Percentiles rank a stretch among this genome's conserved stretches.
phyloP scores from a whole-genome alignment of 2,329 filamentous ascomycete genomes.

The Neonectria ditissima region DNA sequence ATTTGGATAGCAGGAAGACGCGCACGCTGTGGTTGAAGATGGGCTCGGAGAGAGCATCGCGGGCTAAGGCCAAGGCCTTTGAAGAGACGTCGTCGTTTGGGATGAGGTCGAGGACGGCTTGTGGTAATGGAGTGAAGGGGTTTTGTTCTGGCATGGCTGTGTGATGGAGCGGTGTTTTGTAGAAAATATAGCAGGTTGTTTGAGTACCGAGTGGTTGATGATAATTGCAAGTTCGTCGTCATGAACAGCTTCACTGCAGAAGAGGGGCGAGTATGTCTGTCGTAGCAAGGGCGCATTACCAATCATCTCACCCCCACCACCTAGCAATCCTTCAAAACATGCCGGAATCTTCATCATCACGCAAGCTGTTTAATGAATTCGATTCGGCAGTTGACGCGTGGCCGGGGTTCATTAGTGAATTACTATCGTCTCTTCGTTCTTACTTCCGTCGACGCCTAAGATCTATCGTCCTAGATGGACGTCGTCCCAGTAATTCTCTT shows the following conservation, averaged over 20 bases:
- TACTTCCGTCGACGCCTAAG: not conserved
- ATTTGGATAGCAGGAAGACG: conserved; percentile 44
- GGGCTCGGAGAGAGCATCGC: conserved; percentile 36
- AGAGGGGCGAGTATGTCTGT: not conserved
- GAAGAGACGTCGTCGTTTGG: conserved; percentile 32
- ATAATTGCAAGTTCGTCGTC: not conserved
- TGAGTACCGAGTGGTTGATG: not conserved
- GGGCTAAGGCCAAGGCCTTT: conserved; percentile 33
- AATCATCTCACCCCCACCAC: conserved; percentile 4
- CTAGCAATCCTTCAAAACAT: not conserved
- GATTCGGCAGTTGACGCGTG: too few species aligned
- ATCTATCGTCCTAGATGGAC: conserved; percentile 10
- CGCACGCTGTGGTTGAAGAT: conserved; percentile 49
- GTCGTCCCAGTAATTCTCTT: conserved; percentile 30
- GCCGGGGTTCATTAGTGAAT: not conserved
- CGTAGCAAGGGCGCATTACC: not conserved
- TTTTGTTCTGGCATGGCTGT: conserved; percentile 1
- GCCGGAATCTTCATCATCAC: not conserved
- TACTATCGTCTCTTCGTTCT: not conserved
- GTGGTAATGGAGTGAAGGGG: not conserved
- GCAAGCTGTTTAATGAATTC: too few species aligned
- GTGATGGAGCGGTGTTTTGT: not conserved
- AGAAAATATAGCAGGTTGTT: not conserved
- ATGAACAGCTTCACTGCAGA: not conserved
- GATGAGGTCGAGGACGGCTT: conserved; percentile 19